A percentile compares a stretch with the other conserved stretches of the same genome.
phyloP scores from a whole-genome alignment of 805 yeast genomes.

The Candida glaebosa region DNA sequence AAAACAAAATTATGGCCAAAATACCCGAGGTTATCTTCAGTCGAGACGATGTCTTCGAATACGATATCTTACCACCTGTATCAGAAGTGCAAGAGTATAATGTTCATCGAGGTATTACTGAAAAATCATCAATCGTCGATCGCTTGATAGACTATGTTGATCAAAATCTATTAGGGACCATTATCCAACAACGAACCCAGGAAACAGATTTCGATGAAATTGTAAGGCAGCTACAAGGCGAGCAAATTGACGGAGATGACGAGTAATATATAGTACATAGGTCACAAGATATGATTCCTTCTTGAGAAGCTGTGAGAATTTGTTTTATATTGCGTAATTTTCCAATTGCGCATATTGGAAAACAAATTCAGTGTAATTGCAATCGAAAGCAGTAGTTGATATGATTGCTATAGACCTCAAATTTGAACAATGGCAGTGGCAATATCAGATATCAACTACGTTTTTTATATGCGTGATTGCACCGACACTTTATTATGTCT shows the following conservation, averaged over 20 bases:
- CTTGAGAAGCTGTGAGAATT: neutral
- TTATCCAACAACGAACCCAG: slow-evolving; percentile 33
- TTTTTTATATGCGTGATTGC: slow-evolving; percentile 37
- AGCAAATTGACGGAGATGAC: slow-evolving; percentile 9
- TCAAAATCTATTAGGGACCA: slow-evolving; percentile 42
- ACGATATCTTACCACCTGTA: slow-evolving; percentile 68
- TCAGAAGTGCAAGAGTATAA: slow-evolving; percentile 32
- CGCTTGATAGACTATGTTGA: slow-evolving; percentile 43
- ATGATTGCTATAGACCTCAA: slow-evolving; percentile 44
- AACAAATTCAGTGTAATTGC: neutral
- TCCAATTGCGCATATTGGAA: neutral
- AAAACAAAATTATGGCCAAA: slow-evolving; percentile 65
- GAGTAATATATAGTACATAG: neutral
- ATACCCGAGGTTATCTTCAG: slow-evolving; percentile 63
- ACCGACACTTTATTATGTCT: slow-evolving; percentile 32
- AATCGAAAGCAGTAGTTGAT: neutral
- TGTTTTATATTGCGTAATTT: neutral
- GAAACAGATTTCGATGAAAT: slow-evolving; percentile 23
- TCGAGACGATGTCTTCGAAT: slow-evolving; percentile 60
- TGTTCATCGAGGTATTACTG: slow-evolving; percentile 27
- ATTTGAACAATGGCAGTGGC: slow-evolving; percentile 41
- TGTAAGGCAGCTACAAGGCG: slow-evolving; percentile 19
- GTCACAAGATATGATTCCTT: neutral
- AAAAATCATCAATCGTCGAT: slow-evolving; percentile 16
- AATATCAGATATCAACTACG: slow-evolving; percentile 43